Percentiles rank a stretch among this genome's conserved stretches.
Evolutionary conservation across 2,329 filamentous ascomycete species (phyloP).

Genomic region (Alternaria postmessia): DNA sequence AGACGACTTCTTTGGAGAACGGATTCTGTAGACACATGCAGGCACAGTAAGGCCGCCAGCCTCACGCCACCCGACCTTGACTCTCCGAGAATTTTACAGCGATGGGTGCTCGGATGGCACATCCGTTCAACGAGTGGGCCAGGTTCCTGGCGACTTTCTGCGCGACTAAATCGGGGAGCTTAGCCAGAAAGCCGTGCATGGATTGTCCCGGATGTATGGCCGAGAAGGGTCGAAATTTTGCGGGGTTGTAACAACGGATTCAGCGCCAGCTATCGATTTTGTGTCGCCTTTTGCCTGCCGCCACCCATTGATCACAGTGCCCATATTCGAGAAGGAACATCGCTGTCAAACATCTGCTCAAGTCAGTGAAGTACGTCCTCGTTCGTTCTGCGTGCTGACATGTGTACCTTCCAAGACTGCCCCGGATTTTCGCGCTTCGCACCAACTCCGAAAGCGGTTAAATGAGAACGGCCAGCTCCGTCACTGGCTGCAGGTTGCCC

Average conservation of each 20-base stretch:
- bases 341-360: neutral
- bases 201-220: slow-evolving; percentile 28
- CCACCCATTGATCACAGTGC: neutral
- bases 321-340: neutral
- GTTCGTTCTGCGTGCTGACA: slow-evolving; percentile 9
- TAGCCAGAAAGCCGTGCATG: slow-evolving; percentile 9
- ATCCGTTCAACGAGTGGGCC: slow-evolving; percentile 22
- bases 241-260: slow-evolving; percentile 19
- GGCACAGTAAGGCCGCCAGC: slow-evolving; percentile 8
- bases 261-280: slow-evolving; percentile 16
- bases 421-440: slow-evolving; percentile 32
- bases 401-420: slow-evolving; percentile 18
- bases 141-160: slow-evolving; percentile 17
- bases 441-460: slow-evolving; percentile 28
- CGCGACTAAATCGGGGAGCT: neutral
- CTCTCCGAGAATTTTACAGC: slow-evolving; percentile 11
- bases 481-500: slow-evolving; percentile 16
- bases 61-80: slow-evolving; percentile 5
- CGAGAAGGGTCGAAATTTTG: slow-evolving; percentile 32
- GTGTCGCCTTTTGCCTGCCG: slow-evolving; percentile 3
- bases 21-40: slow-evolving; percentile 8
- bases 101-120: slow-evolving; percentile 23
- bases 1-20: neutral
- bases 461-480: slow-evolving; percentile 26
- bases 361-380: neutral